Evolutionary conservation across 2,329 filamentous ascomycete genomes (phyloP), one percentile per base, ranked within the genome.

Genomic region (Colletotrichum shisoi): DNA sequence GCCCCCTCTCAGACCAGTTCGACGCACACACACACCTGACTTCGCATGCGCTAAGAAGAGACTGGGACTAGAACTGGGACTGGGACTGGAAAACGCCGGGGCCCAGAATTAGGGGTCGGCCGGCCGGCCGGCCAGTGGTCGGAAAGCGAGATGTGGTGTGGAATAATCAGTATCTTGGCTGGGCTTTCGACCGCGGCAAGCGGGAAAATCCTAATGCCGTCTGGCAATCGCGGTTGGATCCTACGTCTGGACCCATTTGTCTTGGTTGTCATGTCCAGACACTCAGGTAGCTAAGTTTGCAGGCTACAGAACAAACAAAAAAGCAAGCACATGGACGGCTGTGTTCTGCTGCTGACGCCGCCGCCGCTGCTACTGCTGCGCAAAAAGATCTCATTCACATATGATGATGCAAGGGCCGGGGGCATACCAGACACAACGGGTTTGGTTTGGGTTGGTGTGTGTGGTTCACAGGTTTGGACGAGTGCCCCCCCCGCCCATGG

Each of bases 11-110:
- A 42, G 61, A 56, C 62, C 61, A 60, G 54, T 40, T 40, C 40
- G 49, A 42, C 61, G 54, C 65, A 31, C 2, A 31, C 31, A 9
- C 31, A 34, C 31, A 34, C 31, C 7, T 54, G 64, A 64, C 54
- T 45, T 67, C 61, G 54, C 64, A 67, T 64, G 64, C 64, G 61
- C 64, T 64, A 67, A 64, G 56, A 67, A 64, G 56, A 59, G 37
- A 40, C 27, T 54, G 42, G 61, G 54, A 52, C 42, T 63, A 27
- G 24, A 4, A 27, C 24, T 27, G 24, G 24, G 24, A 24, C 31
- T 34, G 31, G 31, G 31, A 9, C 31, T 34, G 31, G 27, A 31
- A 31, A 8, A 31, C 27, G 31, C 31, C 48, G 24, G 53, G 61
- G 57, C 58, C 60, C 46, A 63, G 64, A 34, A 42, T 27, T 42